Evolutionary conservation across 495 filamentous ascomycete species (phyloP).

Genomic region (Aspergillus sclerotioniger): DNA sequence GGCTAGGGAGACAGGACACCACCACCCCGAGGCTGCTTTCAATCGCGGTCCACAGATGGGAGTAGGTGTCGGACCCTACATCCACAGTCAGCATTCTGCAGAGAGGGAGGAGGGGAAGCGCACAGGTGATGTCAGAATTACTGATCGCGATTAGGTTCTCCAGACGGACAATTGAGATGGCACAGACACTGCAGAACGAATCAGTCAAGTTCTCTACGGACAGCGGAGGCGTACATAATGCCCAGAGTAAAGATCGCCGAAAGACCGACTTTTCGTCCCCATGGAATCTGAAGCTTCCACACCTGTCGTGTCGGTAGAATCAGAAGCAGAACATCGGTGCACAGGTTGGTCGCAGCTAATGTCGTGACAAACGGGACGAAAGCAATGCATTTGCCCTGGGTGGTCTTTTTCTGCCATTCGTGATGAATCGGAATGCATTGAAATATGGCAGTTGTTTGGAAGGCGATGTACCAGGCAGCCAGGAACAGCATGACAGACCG

Average conservation of each 20-base stretch:
- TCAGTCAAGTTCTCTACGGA: background rate
- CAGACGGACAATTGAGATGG: background rate
- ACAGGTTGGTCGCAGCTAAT: background rate
- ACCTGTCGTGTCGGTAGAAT: background rate
- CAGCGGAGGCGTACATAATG: background rate
- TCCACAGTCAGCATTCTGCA: background rate
- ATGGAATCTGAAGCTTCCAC: constrained; percentile 1
- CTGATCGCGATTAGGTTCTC: background rate
- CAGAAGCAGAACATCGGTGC: background rate
- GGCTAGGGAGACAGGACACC: background rate
- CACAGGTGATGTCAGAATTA: background rate
- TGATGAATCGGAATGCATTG: constrained; percentile 1
- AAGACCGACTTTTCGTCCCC: background rate
- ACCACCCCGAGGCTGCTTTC: constrained; percentile 5
- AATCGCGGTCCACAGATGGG: constrained; percentile 3
- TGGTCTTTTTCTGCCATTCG: background rate
- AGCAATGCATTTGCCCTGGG: background rate
- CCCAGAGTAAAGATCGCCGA: background rate
- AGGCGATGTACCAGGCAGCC: background rate
- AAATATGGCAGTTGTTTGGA: constrained; percentile 1
- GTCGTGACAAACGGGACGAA: constrained; percentile 1
- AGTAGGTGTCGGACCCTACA: constrained; percentile 2
- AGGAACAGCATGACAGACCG: background rate
- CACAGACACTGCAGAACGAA: background rate
- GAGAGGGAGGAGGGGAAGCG: background rate